Evolutionary conservation across 441 rosid genomes (phyloP), one percentile per base, ranked within the genome.

Genomic region (Gossypium schwendimanii): DNA sequence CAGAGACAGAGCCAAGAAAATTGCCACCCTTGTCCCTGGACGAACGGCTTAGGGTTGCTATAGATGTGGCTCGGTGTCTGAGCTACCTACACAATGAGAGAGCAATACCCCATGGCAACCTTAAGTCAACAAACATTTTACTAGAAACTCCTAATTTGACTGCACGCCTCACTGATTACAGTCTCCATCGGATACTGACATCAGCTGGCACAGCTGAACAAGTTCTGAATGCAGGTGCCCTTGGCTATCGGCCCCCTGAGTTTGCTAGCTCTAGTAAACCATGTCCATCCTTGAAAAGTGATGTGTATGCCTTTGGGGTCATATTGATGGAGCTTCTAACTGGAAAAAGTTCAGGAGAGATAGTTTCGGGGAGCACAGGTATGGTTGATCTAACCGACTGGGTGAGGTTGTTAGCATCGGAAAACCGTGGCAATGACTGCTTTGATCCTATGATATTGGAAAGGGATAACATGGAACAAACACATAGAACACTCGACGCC

Each of bases 41-140:
- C 15, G 73, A 78, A 58, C 86, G 91, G 49, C 85, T 89, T 55
- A 79, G 73, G 73, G 73, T 87, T 21, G 81, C 86, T 61, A 77
- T 84, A 0, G 90, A 89, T 73, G 83, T 84, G 67, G 85, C 91
- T 2, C 77, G 85, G 63, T 89, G 94, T 79, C 86, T 86, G 73
- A 86, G 78, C 81, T 87, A 83, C 83, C 85, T 89, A 7, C 94
- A 89, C 70, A 88, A 84, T 5, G 89, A 85, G 75, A 78, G 79
- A 77, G 85, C 91, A 69, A 89, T 89, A 74, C 94, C 94, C 6
- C 94, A 89, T 57, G 94, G 94, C 63, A 89, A 89, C 84, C 87
- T 89, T 11, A 89, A 89, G 75, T 89, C 94, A n/a, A 81, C 88
- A 3, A 87, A 89, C 81, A 80, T 89, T 76, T 73, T 89, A 70